phyloP scores from a whole-genome alignment of 495 filamentous ascomycete genomes.

The Neurospora sp. region DNA sequence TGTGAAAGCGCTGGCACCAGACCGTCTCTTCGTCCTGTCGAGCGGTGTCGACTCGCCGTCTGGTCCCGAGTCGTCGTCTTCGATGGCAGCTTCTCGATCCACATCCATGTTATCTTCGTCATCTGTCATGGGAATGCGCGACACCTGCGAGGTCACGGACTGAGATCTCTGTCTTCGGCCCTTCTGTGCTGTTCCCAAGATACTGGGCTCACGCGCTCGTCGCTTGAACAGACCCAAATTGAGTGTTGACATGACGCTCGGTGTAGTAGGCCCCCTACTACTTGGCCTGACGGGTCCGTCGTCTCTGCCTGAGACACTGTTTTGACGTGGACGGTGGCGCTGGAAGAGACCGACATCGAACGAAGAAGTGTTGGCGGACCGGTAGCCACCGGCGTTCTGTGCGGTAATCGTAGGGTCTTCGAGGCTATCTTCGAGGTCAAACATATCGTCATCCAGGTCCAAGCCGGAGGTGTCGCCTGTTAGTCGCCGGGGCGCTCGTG shows the following conservation, averaged over 20 bases:
- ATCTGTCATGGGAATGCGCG: slow-evolving; percentile 1
- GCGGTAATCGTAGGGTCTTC: slow-evolving; percentile 20
- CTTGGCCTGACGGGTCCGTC: slow-evolving; percentile 37
- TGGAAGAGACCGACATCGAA: slow-evolving; percentile 34
- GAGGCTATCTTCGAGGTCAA: slow-evolving; percentile 36
- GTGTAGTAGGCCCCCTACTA: slow-evolving; percentile 36
- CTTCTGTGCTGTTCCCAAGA: slow-evolving; percentile 34
- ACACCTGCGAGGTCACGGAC: slow-evolving; percentile 17
- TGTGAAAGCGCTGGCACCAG: slow-evolving; percentile 2
- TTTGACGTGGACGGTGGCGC: slow-evolving; percentile 30
- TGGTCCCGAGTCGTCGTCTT: slow-evolving; percentile 33
- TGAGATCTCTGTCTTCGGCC: slow-evolving; percentile 20
- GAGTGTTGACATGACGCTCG: slow-evolving; percentile 32
- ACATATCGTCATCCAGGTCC: slow-evolving; percentile 37
- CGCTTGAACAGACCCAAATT: slow-evolving; percentile 38
- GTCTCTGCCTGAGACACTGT: slow-evolving; percentile 35
- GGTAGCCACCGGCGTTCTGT: slow-evolving; percentile 20
- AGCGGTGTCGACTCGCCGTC: slow-evolving; percentile 37
- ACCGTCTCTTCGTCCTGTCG: slow-evolving; percentile 25
- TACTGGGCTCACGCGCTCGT: slow-evolving; percentile 37
- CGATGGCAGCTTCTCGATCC: neutral
- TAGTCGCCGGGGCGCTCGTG: slow-evolving; percentile 13
- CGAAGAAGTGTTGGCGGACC: slow-evolving; percentile 35
- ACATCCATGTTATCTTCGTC: slow-evolving; percentile 2
- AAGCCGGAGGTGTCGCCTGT: slow-evolving; percentile 31